Base-by-base conservation (phyloP, 1,284 basidiomycete genomes). In the Ustilago sp. region DNA sequence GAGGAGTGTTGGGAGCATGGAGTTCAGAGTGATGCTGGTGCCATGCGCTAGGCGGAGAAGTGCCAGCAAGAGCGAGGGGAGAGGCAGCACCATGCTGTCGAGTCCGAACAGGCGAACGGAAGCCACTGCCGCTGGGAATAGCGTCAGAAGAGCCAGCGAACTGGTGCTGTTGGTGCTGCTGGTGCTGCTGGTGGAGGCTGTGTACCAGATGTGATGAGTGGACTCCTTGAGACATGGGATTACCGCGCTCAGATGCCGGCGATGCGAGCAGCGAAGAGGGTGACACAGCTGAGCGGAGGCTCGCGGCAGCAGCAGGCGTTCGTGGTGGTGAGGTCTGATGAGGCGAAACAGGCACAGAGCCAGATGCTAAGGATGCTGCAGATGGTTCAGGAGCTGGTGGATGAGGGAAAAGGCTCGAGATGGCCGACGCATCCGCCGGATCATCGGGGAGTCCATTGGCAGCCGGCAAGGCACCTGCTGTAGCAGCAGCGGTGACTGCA, bases 391-490 rank as follows among this genome's bases (percentile, higher is more conserved):
- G 65, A 35, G 81, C 83, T 0, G 80, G 81, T 19, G 80, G 79
- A 39, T 83, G 79, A 13, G 82, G 70, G 52, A 83, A 85, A 36
- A 85, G 78, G 36, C 75, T 68, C 28, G 81, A 80, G 9, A 82
- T 55, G 31, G 77, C 63, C 32, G 74, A 78, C 8, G 83, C 83
- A 34, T 80, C 77, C 45, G 59, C 58, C 4, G 83, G 83, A 38
- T 85, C 83, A 28, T 79, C 68, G 0, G 83, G 83, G 8, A 85
- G 69, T 13, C 77, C 80, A 36, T 85, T 84, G 28, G 83, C 83
- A 5, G 81, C 72, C 8, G 81, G 80, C 13, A 82, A 63, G 31
- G 73, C 54, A 45, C 67, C 59, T 39, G 43, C 63, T 34, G 67
- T 58, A 54, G 72, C 67, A 31, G 70, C 70, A 19, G 70, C 64